Conservation (phyloP, 495 filamentous ascomycete genomes). For the Pseudoneurospora amorphoporcata region DNA sequence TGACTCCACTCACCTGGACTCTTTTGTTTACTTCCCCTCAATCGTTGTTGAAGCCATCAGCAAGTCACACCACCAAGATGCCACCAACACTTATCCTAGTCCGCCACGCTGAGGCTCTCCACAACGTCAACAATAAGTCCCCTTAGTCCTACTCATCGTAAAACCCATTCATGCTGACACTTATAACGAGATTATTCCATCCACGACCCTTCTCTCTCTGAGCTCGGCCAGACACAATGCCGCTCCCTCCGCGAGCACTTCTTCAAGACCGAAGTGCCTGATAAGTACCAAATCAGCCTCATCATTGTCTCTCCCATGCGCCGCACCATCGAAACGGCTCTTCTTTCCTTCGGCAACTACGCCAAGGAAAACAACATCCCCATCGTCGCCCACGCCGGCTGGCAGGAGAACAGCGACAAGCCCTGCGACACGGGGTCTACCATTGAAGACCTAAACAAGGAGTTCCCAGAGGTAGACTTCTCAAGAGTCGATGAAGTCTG, state of each 20-base stretch:
- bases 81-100: constrained; percentile 49
- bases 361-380: constrained; percentile 38
- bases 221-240: constrained; percentile 45
- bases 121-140: constrained; percentile 39
- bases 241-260: constrained; percentile 28
- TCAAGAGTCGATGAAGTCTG: constrained; percentile 41
- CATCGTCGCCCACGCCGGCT: constrained; percentile 41
- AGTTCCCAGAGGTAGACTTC: constrained; percentile 47
- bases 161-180: constrained; percentile 10
- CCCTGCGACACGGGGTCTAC: constrained; percentile 47
- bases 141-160: neutral
- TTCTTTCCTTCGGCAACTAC: constrained; percentile 39
- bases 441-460: constrained; percentile 26
- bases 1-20: neutral
- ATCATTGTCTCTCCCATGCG: constrained; percentile 50
- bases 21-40: neutral
- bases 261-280: constrained; percentile 34
- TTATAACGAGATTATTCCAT: constrained; percentile 38
- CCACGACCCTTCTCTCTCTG: constrained; percentile 45
- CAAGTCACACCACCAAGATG: constrained; percentile 24
- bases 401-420: constrained; percentile 49
- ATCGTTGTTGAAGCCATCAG: neutral
- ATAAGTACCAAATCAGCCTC: constrained; percentile 40
- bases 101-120: constrained; percentile 47
- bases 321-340: constrained; percentile 47